A percentile compares a stretch with the other conserved stretches of the same genome.
Evolutionary conservation across 106 monocot genomes (phyloP).

Genomic region (Dioscorea dumetorum): DNA sequence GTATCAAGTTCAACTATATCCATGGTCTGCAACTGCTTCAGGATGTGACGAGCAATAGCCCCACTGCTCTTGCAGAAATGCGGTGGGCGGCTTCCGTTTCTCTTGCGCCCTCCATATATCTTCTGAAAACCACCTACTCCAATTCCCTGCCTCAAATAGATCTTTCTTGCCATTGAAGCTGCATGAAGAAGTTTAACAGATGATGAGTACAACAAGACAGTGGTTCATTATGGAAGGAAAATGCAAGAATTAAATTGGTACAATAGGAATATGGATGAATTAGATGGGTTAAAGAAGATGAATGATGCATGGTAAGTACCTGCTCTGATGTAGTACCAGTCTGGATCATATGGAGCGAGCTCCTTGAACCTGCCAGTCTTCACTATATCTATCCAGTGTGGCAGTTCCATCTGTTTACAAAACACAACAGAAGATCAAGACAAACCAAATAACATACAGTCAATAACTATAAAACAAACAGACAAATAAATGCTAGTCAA

Average conservation of each 20-base stretch:
- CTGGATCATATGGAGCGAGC: slow-evolving; percentile 42
- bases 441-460: background rate
- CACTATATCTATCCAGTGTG: slow-evolving; percentile 37
- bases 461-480: background rate
- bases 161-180: slow-evolving; percentile 49
- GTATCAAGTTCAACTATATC: slow-evolving; percentile 19
- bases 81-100: slow-evolving; percentile 34
- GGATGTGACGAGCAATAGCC: slow-evolving; percentile 31
- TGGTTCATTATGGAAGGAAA: background rate
- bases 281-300: no score
- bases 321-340: slow-evolving; percentile 45
- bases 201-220: background rate
- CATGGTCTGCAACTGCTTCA: slow-evolving; percentile 28
- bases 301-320: slow-evolving; percentile 8
- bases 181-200: background rate
- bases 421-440: background rate
- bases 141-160: slow-evolving; percentile 37
- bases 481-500: no score
- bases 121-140: slow-evolving; percentile 35
- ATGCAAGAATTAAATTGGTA: no score
- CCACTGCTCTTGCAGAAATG: slow-evolving; percentile 50
- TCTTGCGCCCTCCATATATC: slow-evolving; percentile 38
- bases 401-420: slow-evolving; percentile 23
- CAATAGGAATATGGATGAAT: no score
- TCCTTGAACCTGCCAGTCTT: slow-evolving; percentile 40